These are phyloP conservation scores for Fusarium sp. DNA, from an alignment of 2,329 filamentous ascomycete species.

Conservation along the genomic window DNA sequence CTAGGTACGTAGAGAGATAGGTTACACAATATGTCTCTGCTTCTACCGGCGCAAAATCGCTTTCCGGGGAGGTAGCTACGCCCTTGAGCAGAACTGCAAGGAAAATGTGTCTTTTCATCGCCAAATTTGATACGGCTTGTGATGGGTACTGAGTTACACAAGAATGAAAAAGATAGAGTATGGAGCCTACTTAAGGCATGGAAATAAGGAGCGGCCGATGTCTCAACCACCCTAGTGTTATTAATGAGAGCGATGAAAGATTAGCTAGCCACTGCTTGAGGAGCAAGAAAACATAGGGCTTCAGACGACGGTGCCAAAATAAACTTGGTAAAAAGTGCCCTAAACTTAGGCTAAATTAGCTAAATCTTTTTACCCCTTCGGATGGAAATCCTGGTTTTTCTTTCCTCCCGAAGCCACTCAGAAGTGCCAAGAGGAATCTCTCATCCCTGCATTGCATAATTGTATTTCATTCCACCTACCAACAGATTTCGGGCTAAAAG, in stretches of 20 bases:
- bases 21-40: neutral
- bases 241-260: neutral
- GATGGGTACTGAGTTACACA: neutral
- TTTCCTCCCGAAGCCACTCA: rapidly evolving
- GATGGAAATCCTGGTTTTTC: too few relatives aligned
- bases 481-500: neutral
- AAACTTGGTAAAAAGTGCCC: too few relatives aligned
- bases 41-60: rapidly evolving
- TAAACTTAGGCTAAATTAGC: too few relatives aligned
- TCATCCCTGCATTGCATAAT: neutral
- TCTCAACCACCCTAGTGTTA: neutral
- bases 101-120: rapidly evolving
- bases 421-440: neutral
- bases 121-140: rapidly evolving
- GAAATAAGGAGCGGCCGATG: neutral
- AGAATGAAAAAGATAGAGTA: rapidly evolving
- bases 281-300: too few relatives aligned
- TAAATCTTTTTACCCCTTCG: too few relatives aligned
- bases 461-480: neutral
- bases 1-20: rapidly evolving
- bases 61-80: neutral
- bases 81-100: rapidly evolving
- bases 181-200: neutral
- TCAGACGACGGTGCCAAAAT: too few relatives aligned
- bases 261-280: neutral